Base-by-base conservation (phyloP, 2,329 filamentous ascomycete species). In the Trichoderma sp. region DNA sequence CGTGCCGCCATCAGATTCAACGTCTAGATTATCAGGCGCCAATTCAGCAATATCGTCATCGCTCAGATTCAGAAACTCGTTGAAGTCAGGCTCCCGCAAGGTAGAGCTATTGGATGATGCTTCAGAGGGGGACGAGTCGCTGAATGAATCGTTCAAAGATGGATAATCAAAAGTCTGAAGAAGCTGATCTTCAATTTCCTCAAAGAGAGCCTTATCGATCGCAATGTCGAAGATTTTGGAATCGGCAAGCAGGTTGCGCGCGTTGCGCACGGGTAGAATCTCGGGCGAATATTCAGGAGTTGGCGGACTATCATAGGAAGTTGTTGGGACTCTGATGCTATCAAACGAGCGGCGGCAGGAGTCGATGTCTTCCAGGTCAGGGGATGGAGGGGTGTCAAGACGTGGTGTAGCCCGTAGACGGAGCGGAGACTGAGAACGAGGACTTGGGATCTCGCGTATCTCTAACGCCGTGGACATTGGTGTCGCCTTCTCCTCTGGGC, bases 11-110 rank as follows among this genome's bases (percentile, higher is more conserved):
- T 63, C 32, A 3, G 75, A 68, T 4, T 71, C 58, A 8, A 76
- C 14, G 2, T 14, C 21, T 3, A 73, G 71, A 30, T 75, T 76
- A 14, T 77, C 77, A 2, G 76, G 76, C 0, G 76, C 73, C 18
- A 73, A 79, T 74, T 89, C 88, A 9, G 87, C 86, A 73, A 90
- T 87, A 70, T 89, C 88, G 34, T 90, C 87, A 72, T 89, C 87
- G 71, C 83, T 86, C 6, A 89, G 80, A 24, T 83, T 81, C 68
- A 88, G 81, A 66, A 89, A 89, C 51, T 89, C 87, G 21, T 83
- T 82, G 26, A 89, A 79, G 47, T 84, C 84, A 6, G 87, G 87
- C 74, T 89, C 87, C 60, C 81, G 80, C 4, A 89, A 81, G 2
- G 83, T 81, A 1, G 80, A 77, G 69, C 81, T 81, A 32, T 77